Percentiles rank a stretch among this genome's conserved stretches.
Evolutionary conservation across 2,329 filamentous ascomycete genomes (phyloP).

Genomic region (Calonectria hongkongensis): DNA sequence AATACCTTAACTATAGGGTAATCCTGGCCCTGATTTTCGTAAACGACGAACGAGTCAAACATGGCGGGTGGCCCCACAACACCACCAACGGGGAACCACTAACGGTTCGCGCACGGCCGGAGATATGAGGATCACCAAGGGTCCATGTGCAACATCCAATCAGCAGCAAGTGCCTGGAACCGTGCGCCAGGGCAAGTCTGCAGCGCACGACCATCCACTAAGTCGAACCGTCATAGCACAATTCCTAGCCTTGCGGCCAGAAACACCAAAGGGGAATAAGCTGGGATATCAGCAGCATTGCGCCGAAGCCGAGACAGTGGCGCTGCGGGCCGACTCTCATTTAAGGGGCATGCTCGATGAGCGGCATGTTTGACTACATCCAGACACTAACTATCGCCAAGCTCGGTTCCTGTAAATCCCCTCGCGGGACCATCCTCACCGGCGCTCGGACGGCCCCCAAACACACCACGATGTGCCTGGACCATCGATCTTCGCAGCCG

Average conservation of each 20-base stretch:
- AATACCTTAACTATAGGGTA: neutral
- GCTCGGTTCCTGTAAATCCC: neutral
- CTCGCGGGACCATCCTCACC: neutral
- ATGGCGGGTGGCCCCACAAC: neutral
- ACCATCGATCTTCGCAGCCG: neutral
- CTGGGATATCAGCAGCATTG: neutral
- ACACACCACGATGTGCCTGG: neutral
- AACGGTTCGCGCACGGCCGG: neutral
- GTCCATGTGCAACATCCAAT: neutral
- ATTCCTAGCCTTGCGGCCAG: neutral
- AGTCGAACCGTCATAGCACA: neutral
- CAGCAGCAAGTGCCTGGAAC: neutral
- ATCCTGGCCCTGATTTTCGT: neutral
- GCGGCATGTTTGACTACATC: neutral
- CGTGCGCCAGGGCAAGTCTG: neutral
- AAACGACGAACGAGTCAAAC: neutral
- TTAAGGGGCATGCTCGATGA: neutral
- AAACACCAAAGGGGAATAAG: neutral
- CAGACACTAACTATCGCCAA: neutral
- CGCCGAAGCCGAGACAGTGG: neutral
- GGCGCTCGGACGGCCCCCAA: neutral
- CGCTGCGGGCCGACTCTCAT: neutral
- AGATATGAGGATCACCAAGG: constrained; percentile 1
- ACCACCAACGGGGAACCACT: neutral
- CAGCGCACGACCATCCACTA: neutral